Conservation (phyloP, 768 basidiomycete genomes). For the Pleurotus djamor region DNA sequence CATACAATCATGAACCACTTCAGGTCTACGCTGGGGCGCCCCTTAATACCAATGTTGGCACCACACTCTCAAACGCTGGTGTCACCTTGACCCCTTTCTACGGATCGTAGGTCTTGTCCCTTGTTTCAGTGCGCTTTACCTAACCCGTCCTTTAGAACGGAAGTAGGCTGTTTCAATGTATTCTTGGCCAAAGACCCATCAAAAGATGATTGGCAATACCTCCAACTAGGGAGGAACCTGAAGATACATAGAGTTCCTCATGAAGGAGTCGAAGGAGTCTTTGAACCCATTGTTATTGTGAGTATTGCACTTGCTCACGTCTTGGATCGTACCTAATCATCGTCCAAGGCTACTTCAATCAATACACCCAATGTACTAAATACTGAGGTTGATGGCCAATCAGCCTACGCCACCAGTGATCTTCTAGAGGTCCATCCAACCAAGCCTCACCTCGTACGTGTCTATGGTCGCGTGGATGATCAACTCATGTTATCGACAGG, state of each 20-base stretch:
- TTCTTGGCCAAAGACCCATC: slow-evolving; percentile 4
- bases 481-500: slow-evolving; percentile 35
- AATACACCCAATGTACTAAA: not conserved
- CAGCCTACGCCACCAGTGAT: slow-evolving; percentile 27
- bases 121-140: too few relatives aligned
- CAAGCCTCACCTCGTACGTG: slow-evolving; percentile 19
- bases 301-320: not conserved
- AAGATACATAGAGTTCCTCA: not conserved
- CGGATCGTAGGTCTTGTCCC: slow-evolving; percentile 7
- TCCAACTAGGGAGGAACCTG: not conserved
- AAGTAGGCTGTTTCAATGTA: not conserved
- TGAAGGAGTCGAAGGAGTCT: slow-evolving; percentile 1
- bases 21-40: slow-evolving; percentile 10
- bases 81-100: slow-evolving; percentile 2
- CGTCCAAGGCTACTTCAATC: not conserved
- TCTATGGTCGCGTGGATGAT: slow-evolving; percentile 34
- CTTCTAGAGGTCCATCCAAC: slow-evolving; percentile 30
- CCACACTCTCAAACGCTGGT: not conserved
- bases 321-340: not conserved
- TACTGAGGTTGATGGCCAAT: not conserved
- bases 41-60: slow-evolving; percentile 9
- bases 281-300: slow-evolving; percentile 8
- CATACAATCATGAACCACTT: not conserved
- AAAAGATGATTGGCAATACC: slow-evolving; percentile 10
- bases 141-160: slow-evolving; percentile 8